phyloP scores from a whole-genome alignment of 2,329 filamentous ascomycete genomes.

The Fonsecaea monophora region DNA sequence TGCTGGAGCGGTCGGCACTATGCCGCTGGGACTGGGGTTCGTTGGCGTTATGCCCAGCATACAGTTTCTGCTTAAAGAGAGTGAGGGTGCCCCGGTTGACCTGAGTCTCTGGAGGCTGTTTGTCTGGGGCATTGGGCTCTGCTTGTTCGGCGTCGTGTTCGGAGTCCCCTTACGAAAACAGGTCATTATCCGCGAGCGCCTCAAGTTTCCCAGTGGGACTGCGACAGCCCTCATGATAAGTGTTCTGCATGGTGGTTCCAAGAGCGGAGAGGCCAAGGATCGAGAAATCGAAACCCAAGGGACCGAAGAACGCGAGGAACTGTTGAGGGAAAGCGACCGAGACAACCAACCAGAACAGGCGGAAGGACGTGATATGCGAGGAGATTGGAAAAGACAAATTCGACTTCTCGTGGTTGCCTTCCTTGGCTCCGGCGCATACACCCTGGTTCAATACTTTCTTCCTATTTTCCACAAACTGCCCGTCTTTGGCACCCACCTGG shows the following conservation, averaged over 20 bases:
- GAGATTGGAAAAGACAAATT: conserved; percentile 69
- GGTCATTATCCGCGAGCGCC: conserved; percentile 88
- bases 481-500: conserved; percentile 77
- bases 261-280: conserved; percentile 49
- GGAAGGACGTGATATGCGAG: conserved; percentile 47
- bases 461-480: conserved; percentile 85
- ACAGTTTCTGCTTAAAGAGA: conserved; percentile 78
- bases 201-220: conserved; percentile 94
- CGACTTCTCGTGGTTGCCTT: conserved; percentile 66
- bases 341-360: conserved; percentile 48
- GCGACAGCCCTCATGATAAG: conserved; percentile 93
- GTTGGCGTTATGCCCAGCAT: conserved; percentile 93
- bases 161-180: conserved; percentile 88
- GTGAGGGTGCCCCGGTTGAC: conserved; percentile 78
- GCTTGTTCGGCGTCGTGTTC: conserved; percentile 96
- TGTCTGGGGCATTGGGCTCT: conserved; percentile 89
- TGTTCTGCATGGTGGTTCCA: conserved; percentile 74
- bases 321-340: conserved; percentile 46
- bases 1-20: conserved; percentile 91
- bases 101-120: conserved; percentile 78
- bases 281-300: conserved; percentile 36
- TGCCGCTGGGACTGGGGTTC: conserved; percentile 94
- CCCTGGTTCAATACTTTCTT: conserved; percentile 86
- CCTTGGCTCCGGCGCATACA: conserved; percentile 66
- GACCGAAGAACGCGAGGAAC: conserved; percentile 43